Evolutionary conservation across 2,329 filamentous ascomycete genomes (phyloP).

Genomic region (Nemania diffusa): DNA sequence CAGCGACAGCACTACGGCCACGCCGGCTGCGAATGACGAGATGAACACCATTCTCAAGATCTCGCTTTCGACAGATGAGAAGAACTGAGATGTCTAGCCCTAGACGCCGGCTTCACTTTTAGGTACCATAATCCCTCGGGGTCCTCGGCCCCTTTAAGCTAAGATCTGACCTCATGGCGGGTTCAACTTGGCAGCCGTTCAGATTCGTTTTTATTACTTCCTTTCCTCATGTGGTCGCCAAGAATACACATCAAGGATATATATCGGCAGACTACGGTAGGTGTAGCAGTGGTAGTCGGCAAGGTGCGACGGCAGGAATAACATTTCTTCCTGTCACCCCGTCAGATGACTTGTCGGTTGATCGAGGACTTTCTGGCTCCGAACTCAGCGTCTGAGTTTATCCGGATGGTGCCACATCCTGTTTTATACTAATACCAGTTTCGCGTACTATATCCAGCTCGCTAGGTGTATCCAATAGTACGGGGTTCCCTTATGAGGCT

Average conservation of each 20-base stretch:
- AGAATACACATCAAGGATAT: conserved; percentile 16
- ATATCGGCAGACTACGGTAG: conserved; percentile 28
- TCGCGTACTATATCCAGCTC: conserved; percentile 22
- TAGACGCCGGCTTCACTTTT: not conserved
- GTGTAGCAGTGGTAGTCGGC: conserved; percentile 31
- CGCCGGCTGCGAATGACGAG: conserved; percentile 35
- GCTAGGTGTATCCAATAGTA: conserved; percentile 20
- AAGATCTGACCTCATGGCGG: not conserved
- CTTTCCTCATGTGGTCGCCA: conserved; percentile 31
- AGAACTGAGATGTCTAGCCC: not conserved
- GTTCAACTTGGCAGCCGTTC: not conserved
- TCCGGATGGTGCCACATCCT: conserved; percentile 29
- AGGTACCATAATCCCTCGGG: not conserved
- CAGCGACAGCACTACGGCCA: conserved; percentile 42
- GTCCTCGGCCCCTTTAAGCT: conserved; percentile 28
- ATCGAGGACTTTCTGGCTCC: conserved; percentile 18
- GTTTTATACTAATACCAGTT: conserved; percentile 7
- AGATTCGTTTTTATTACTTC: conserved; percentile 26
- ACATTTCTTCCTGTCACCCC: conserved; percentile 24
- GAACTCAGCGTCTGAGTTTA: conserved; percentile 26
- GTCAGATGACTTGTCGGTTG: conserved; percentile 16
- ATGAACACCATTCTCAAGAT: conserved; percentile 40
- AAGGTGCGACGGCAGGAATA: conserved; percentile 30
- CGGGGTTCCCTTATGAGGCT: conserved; percentile 39
- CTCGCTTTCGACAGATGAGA: not conserved